phyloP scores from a whole-genome alignment of 768 basidiomycete genomes.

The Lyophyllum decastes region DNA sequence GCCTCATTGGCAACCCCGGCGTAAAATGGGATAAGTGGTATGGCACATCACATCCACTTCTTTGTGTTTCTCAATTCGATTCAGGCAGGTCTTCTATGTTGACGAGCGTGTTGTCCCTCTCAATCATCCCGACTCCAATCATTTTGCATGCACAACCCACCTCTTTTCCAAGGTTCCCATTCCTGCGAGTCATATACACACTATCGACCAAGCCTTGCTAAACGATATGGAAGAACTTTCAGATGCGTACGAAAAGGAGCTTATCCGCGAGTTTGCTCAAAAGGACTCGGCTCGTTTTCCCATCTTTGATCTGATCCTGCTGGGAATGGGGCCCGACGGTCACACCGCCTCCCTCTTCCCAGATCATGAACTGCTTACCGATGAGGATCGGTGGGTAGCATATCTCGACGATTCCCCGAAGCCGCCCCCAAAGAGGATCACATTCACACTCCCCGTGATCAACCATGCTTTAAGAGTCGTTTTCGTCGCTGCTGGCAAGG shows the following conservation, averaged over 20 bases:
- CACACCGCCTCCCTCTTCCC: constrained; percentile 99
- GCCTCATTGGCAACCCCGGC: constrained; percentile 60
- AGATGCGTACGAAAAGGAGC: constrained; percentile 78
- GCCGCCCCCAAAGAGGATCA: constrained; percentile 87
- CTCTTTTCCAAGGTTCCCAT: constrained; percentile 87
- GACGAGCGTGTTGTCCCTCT: constrained; percentile 96
- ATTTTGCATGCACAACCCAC: constrained; percentile 66
- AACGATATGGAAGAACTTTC: constrained; percentile 79
- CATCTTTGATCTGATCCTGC: constrained; percentile 94
- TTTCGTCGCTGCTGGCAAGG: constrained; percentile 85
- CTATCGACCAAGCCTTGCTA: constrained; percentile 69
- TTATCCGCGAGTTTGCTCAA: constrained; percentile 90
- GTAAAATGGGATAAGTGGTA: constrained; percentile 96
- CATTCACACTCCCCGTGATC: constrained; percentile 88
- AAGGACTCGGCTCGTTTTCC: constrained; percentile 96
- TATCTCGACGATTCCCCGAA: constrained; percentile 93
- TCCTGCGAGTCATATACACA: constrained; percentile 74
- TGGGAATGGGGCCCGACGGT: constrained; percentile 97
- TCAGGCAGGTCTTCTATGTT: constrained; percentile 96
- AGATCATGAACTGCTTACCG: constrained; percentile 80
- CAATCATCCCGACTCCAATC: constrained; percentile 92
- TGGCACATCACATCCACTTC: constrained; percentile 18
- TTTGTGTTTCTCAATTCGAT: background rate
- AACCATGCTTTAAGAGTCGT: constrained; percentile 87
- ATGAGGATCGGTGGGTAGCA: constrained; percentile 93